Conservation (phyloP, 306 rosid species). For the Medicago ruthenica region DNA sequence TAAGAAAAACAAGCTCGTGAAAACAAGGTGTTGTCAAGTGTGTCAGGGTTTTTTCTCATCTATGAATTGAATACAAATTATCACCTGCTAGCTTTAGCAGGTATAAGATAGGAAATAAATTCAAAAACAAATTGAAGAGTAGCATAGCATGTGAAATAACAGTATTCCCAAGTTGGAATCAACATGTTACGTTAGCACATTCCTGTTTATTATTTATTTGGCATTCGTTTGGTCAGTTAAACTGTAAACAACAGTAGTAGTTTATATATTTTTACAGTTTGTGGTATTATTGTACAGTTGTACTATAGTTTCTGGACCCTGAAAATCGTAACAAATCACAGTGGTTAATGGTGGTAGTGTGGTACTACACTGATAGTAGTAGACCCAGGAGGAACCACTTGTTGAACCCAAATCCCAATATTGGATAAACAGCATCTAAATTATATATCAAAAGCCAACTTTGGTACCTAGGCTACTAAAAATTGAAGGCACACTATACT, state of each 20-base stretch:
- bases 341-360: slow-evolving; percentile 25
- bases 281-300: slow-evolving; percentile 17
- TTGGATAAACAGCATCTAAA: slow-evolving; percentile 27
- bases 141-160: slow-evolving; percentile 29
- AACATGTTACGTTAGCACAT: neutral
- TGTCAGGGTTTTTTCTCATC: slow-evolving; percentile 24
- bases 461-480: slow-evolving; percentile 32
- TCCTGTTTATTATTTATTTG: slow-evolving; percentile 1
- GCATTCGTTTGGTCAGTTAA: neutral
- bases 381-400: slow-evolving; percentile 29
- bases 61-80: slow-evolving; percentile 13
- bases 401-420: slow-evolving; percentile 42
- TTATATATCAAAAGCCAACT: slow-evolving; percentile 22
- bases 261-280: slow-evolving; percentile 4
- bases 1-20: slow-evolving; percentile 35
- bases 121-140: neutral
- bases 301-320: slow-evolving; percentile 22
- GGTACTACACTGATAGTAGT: slow-evolving; percentile 12
- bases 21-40: slow-evolving; percentile 36
- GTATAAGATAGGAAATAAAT: slow-evolving; percentile 16
- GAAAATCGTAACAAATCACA: slow-evolving; percentile 27
- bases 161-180: slow-evolving; percentile 14
- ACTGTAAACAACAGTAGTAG: slow-evolving; percentile 12
- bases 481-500: slow-evolving; percentile 13
- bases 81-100: neutral